phyloP scores from a whole-genome alignment of 2,329 filamentous ascomycete species.

The Cladobotryum mycophilum region DNA sequence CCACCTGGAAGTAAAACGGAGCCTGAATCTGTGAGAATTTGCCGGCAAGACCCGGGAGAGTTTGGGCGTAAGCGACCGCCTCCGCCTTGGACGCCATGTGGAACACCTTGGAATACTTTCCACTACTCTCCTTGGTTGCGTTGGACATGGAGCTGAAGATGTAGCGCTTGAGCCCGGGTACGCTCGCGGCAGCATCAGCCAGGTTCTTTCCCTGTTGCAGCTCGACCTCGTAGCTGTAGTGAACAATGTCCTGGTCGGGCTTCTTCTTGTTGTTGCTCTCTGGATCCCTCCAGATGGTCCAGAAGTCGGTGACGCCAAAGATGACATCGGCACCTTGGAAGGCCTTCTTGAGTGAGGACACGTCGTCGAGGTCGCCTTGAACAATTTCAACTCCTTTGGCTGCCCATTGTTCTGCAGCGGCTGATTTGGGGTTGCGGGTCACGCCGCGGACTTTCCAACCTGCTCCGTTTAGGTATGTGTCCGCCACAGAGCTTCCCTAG shows the following conservation, averaged over 20 bases:
- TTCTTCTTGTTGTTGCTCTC: slow-evolving; percentile 33
- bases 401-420: slow-evolving; percentile 14
- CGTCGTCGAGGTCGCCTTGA: slow-evolving; percentile 16
- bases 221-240: slow-evolving; percentile 25
- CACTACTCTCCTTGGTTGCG: slow-evolving; percentile 30
- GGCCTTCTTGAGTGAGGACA: slow-evolving; percentile 14
- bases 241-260: slow-evolving; percentile 16
- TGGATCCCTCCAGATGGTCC: slow-evolving; percentile 28
- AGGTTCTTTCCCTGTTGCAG: slow-evolving; percentile 32
- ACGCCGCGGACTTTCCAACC: slow-evolving; percentile 21
- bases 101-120: slow-evolving; percentile 34
- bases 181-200: slow-evolving; percentile 28
- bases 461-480: slow-evolving; percentile 12
- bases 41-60: slow-evolving; percentile 4
- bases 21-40: slow-evolving; percentile 15
- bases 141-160: slow-evolving; percentile 33
- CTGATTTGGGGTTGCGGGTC: slow-evolving; percentile 17
- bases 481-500: slow-evolving; percentile 17
- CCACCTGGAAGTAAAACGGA: slow-evolving; percentile 13
- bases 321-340: slow-evolving; percentile 21
- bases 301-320: slow-evolving; percentile 26
- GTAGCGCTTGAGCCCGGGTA: slow-evolving; percentile 29
- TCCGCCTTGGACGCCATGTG: slow-evolving; percentile 38
- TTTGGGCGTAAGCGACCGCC: slow-evolving; percentile 23
- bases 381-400: slow-evolving; percentile 19